Evolutionary conservation across 2,329 filamentous ascomycete species (phyloP), one percentile per base, ranked within the genome.

Genomic region (Curvularia spicifera): DNA sequence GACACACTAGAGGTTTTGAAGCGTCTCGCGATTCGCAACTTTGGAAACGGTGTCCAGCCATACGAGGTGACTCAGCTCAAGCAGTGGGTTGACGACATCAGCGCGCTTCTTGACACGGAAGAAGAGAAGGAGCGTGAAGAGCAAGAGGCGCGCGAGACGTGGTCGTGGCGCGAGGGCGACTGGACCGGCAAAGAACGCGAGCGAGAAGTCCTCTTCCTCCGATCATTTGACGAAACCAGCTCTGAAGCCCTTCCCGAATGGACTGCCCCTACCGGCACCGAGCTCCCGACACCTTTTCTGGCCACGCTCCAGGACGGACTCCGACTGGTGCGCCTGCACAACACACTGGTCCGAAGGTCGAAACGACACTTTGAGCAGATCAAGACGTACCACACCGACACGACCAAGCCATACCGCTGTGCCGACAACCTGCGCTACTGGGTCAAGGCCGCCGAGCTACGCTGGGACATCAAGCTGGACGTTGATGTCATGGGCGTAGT

Each of bases 371-470:
- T 98, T 74, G 93, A 93, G 51, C 87, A 91, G 62, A 97, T 99
- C 72, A 92, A 91, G 56, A 85, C 85, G 9, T 97, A 90, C 76
- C 95, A 98, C 76, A 89, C 88, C n/a, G 93, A 99, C 76, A 94
- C 95, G 9, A 89, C 87, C 59, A 98, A 98, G 78, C 95, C 95
- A 0, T 99, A 99, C 76, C 89, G 95, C 48, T 89, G 89, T 62
- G 92, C 93, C 3, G 95, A 99, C 68, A 99, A 99, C 75, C 83
- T 99, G 61, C 87, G 93, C 40, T 99, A 90, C 81, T 99, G 95
- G 94, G 86, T 91, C 78, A 99, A 99, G 80, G 95, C 94, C 1
- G 93, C 93, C 7, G 93, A 99, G 79, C 83, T 98, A 57, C 87
- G 95, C 54, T 99, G 94, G 89, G 95, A 98, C 78, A 86, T 93